These are phyloP conservation scores for Aspergillus calidoustus DNA, from an alignment of 2,329 filamentous ascomycete species.

Conservation along the genomic window DNA sequence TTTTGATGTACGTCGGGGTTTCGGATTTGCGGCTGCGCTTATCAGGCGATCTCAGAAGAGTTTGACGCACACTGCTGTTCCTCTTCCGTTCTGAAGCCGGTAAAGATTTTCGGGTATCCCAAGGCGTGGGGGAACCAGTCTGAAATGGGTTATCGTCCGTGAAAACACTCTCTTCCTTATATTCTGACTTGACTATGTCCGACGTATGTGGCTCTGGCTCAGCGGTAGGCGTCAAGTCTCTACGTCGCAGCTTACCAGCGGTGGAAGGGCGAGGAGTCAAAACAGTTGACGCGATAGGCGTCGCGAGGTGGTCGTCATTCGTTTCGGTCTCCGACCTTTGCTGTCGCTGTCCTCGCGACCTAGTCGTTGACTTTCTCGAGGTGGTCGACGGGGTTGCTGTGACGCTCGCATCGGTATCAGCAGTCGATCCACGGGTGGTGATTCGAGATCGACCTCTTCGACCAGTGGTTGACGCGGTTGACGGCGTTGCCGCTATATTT, in stretches of 20 bases:
- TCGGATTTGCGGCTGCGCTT: constrained; percentile 39
- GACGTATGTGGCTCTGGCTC: constrained; percentile 44
- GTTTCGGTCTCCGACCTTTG: constrained; percentile 39
- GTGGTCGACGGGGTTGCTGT: constrained; percentile 33
- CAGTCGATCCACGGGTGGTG: constrained; percentile 52
- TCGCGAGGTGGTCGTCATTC: constrained; percentile 36
- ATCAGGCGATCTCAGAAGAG: constrained; percentile 32
- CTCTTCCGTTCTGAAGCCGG: constrained; percentile 43
- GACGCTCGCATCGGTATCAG: constrained; percentile 36
- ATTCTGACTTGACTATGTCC: constrained; percentile 48
- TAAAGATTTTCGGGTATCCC: constrained; percentile 50
- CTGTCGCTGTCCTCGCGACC: constrained; percentile 40
- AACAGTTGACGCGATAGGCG: constrained; percentile 42
- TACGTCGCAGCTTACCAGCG: constrained; percentile 57
- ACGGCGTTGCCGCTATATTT: constrained; percentile 56
- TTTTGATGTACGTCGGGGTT: constrained; percentile 44
- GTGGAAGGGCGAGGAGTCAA: constrained; percentile 50
- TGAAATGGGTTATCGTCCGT: constrained; percentile 93
- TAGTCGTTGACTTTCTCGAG: constrained; percentile 38
- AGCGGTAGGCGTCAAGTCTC: constrained; percentile 46
- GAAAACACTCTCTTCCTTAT: constrained; percentile 69
- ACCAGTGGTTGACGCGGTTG: constrained; percentile 59
- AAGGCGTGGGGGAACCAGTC: constrained; percentile 71
- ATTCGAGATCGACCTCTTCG: constrained; percentile 57
- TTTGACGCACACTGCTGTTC: constrained; percentile 55